A percentile compares a stretch with the other conserved stretches of the same genome.
Conservation (phyloP, 163 green algal species). For the Scenedesmus sp. region DNA sequence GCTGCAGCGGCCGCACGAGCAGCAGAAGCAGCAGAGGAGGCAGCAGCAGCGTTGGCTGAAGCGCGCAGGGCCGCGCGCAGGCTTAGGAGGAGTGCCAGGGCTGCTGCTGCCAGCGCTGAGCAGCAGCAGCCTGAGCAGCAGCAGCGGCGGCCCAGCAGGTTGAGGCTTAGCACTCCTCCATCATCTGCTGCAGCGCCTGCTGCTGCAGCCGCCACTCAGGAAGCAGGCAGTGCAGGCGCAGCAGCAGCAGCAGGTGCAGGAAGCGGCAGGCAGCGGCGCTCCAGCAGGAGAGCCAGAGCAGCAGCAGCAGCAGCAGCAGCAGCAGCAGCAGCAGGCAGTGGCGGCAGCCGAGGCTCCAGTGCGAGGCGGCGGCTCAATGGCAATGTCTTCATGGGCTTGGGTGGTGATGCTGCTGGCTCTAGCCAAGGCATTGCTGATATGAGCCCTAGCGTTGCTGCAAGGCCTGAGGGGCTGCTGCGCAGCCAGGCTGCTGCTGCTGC, state of each 20-base stretch:
- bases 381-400: slow-evolving; percentile 35
- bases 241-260: not conserved
- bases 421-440: slow-evolving; percentile 2
- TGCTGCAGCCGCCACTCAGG: too few relatives aligned
- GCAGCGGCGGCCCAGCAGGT: not conserved
- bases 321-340: too few relatives aligned
- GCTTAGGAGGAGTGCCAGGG: not conserved
- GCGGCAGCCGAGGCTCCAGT: not conserved
- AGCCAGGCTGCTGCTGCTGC: not conserved
- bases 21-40: not conserved
- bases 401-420: slow-evolving; percentile 12
- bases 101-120: not conserved
- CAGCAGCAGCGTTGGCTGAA: not conserved
- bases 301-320: not conserved
- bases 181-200: not conserved
- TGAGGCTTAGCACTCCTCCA: not conserved
- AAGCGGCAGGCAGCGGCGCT: not conserved
- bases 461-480: not conserved
- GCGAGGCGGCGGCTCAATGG: not conserved
- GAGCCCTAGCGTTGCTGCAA: slow-evolving; percentile 21
- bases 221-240: not conserved
- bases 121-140: not conserved
- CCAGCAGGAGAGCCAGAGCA: not conserved
- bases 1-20: not conserved
- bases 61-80: not conserved